A percentile compares a stretch with the other conserved stretches of the same genome.
Conservation (phyloP, 2,329 filamentous ascomycete genomes). For the Fusarium gaditjirri region DNA sequence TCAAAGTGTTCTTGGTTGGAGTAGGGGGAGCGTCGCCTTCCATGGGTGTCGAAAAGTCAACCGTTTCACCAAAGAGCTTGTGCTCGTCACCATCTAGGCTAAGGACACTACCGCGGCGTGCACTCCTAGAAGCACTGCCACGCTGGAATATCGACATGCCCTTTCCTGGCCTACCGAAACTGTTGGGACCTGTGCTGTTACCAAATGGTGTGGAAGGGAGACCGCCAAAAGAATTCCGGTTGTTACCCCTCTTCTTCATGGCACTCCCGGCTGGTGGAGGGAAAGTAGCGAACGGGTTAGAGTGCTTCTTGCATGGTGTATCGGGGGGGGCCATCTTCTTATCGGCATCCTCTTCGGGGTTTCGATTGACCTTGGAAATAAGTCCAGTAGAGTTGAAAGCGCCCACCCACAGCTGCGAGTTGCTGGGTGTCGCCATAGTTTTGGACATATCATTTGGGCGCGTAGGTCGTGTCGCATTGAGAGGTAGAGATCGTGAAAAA, state of each 20-base stretch:
- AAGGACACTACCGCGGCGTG: constrained; percentile 75
- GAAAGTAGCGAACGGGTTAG: constrained; percentile 74
- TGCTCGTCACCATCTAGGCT: constrained; percentile 84
- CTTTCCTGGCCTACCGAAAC: constrained; percentile 66
- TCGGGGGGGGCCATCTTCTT: constrained; percentile 82
- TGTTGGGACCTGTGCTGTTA: constrained; percentile 60
- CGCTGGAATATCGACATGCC: constrained; percentile 74
- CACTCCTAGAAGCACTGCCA: constrained; percentile 58
- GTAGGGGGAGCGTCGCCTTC: constrained; percentile 85
- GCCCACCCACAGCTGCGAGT: constrained; percentile 70
- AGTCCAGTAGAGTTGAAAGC: constrained; percentile 95
- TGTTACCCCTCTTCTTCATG: constrained; percentile 71
- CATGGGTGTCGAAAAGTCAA: constrained; percentile 42
- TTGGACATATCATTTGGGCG: constrained; percentile 47
- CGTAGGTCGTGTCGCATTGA: constrained; percentile 52
- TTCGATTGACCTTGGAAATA: constrained; percentile 92
- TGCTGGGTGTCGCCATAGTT: constrained; percentile 59
- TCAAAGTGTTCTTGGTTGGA: constrained; percentile 79
- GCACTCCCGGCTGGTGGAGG: constrained; percentile 68
- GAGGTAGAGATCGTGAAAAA: constrained; percentile 54
- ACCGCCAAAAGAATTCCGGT: constrained; percentile 75
- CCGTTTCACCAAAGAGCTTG: constrained; percentile 54
- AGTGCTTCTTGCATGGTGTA: constrained; percentile 92
- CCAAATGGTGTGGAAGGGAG: constrained; percentile 86
- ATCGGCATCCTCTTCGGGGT: constrained; percentile 73